A percentile compares a stretch with the other conserved stretches of the same genome.
Evolutionary conservation across 2,329 filamentous ascomycete genomes (phyloP).

Genomic region (Cladophialophora yegresii): DNA sequence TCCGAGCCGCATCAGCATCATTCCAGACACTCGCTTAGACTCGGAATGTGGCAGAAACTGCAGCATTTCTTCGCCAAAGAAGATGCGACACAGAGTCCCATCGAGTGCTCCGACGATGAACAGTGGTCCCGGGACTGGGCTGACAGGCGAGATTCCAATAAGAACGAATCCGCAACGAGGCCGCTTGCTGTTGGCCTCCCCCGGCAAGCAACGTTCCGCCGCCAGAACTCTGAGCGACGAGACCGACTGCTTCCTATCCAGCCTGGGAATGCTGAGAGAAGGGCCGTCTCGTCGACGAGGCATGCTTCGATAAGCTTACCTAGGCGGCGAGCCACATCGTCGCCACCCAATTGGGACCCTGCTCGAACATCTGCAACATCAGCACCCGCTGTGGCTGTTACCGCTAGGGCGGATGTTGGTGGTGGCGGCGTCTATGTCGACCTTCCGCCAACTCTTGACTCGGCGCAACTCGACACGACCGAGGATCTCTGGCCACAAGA

Average conservation of each 20-base stretch:
- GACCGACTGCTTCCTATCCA: conserved; percentile 69
- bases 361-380: conserved; percentile 44
- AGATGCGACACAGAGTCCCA: conserved; percentile 26
- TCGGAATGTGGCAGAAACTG: conserved; percentile 52
- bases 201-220: conserved; percentile 74
- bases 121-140: conserved; percentile 27
- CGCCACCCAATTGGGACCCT: conserved; percentile 43
- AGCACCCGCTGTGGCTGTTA: conserved; percentile 39
- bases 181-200: conserved; percentile 75
- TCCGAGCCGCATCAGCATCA: conserved; percentile 30
- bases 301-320: conserved; percentile 29
- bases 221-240: conserved; percentile 78
- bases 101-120: conserved; percentile 27
- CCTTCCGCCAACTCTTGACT: conserved; percentile 16
- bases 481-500: conserved; percentile 28
- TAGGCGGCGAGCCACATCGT: conserved; percentile 50
- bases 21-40: conserved; percentile 37
- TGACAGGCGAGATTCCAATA: conserved; percentile 15
- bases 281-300: conserved; percentile 65
- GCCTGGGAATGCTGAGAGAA: conserved; percentile 65
- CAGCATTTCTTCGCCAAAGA: conserved; percentile 35
- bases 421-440: conserved; percentile 11
- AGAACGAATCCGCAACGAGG: conserved; percentile 24
- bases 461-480: conserved; percentile 32
- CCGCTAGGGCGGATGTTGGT: conserved; percentile 34